These are phyloP conservation scores for Suhomyces chickasaworum DNA, from an alignment of 1,139 yeast species.

Conservation along the genomic window DNA sequence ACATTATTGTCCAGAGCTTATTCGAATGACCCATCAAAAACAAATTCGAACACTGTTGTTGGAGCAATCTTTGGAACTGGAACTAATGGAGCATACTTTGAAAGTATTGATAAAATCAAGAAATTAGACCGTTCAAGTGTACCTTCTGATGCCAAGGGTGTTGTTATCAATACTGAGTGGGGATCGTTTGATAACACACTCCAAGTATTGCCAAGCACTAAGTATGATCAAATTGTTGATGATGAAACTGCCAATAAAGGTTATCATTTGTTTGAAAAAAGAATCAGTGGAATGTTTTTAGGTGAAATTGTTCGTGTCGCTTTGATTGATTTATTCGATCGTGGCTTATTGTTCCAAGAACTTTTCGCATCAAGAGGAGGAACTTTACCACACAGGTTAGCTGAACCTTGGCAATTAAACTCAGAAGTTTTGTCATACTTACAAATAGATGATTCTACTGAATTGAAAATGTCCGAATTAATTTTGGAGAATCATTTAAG, in stretches of 20 bases:
- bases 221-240: conserved; percentile 73
- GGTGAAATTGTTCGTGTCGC: conserved; percentile 84
- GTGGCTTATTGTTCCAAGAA: conserved; percentile 58
- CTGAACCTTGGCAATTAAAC: conserved; percentile 74
- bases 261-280: conserved; percentile 87
- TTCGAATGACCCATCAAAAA: conserved; percentile 55
- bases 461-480: conserved; percentile 65
- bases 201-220: conserved; percentile 69
- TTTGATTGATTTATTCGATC: conserved; percentile 63
- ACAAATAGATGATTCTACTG: conserved; percentile 77
- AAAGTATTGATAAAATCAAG: conserved; percentile 65
- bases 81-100: conserved; percentile 92
- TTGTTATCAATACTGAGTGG: conserved; percentile 97
- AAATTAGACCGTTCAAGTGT: conserved; percentile 50
- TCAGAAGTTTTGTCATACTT: conserved; percentile 83
- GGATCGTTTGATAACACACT: conserved; percentile 90
- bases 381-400: conserved; percentile 63
- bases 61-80: conserved; percentile 97
- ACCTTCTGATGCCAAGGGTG: conserved; percentile 57
- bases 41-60: conserved; percentile 70
- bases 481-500: conserved; percentile 64
- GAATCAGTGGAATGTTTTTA: conserved; percentile 91
- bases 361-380: conserved; percentile 52
- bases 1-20: conserved; percentile 87
- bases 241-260: conserved; percentile 77